Conservation (phyloP, 495 filamentous ascomycete genomes). For the Tuber indicum region DNA sequence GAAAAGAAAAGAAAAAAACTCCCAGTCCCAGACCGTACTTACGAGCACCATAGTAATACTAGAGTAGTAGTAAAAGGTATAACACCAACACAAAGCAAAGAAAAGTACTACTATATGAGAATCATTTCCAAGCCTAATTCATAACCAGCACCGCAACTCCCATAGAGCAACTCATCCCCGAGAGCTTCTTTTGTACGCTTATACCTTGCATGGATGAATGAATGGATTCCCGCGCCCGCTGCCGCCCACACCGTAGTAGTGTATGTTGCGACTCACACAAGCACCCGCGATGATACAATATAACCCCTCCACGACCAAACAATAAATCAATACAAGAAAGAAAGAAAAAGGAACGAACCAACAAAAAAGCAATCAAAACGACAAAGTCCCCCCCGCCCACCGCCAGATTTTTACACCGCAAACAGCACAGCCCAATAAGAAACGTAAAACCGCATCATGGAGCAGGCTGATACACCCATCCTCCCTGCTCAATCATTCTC, state of each 20-base stretch:
- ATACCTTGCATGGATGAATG: background rate
- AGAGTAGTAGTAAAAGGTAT: conserved; percentile 1
- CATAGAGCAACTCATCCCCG: background rate
- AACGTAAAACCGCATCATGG: conserved; percentile 10
- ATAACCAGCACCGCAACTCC: background rate
- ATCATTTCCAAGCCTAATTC: background rate
- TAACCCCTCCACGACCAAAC: background rate
- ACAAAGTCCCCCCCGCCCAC: background rate
- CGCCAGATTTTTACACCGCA: conserved; percentile 5
- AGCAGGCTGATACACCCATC: conserved; percentile 55
- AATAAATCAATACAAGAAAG: background rate
- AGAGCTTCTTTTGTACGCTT: background rate
- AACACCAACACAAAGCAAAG: conserved; percentile 19
- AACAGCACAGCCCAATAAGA: conserved; percentile 3
- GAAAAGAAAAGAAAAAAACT: background rate
- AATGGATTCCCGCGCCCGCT: background rate
- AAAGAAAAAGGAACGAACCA: background rate
- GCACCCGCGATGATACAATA: conserved; percentile 11
- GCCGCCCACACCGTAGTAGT: background rate
- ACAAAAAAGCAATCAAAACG: conserved; percentile 11
- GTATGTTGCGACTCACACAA: background rate
- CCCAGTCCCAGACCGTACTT: background rate
- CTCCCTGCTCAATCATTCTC: conserved; percentile 72
- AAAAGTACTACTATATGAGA: conserved; percentile 6
- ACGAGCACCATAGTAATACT: conserved; percentile 5